Evolutionary conservation across 192 early-diverging fungal genomes (phyloP).

Genomic region (Coemansia sp.): DNA sequence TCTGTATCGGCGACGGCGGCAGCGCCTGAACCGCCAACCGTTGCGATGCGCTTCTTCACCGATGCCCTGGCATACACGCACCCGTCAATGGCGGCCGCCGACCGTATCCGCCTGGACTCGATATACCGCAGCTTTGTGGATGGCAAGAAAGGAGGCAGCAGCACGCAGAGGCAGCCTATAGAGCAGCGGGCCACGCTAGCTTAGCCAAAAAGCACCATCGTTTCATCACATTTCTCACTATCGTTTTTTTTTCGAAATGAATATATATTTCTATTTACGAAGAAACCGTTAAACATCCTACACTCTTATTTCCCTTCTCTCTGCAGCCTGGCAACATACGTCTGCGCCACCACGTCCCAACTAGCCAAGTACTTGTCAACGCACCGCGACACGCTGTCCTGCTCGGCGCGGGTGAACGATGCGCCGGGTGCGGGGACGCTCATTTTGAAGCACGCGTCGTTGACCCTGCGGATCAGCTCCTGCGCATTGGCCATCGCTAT

Average conservation of each 20-base stretch:
- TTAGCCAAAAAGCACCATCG: not conserved
- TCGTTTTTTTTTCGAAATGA: not conserved
- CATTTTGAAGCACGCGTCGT: slow-evolving; percentile 84
- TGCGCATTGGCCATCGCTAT: slow-evolving; percentile 80
- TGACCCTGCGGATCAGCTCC: slow-evolving; percentile 85
- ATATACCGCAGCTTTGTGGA: slow-evolving; percentile 54
- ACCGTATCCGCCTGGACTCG: slow-evolving; percentile 27
- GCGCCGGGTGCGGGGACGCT: slow-evolving; percentile 76
- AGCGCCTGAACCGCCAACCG: not conserved
- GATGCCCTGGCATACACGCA: slow-evolving; percentile 22
- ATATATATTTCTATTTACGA: not conserved
- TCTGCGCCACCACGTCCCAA: slow-evolving; percentile 79
- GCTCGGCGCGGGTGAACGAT: slow-evolving; percentile 66
- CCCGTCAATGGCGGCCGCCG: slow-evolving; percentile 31
- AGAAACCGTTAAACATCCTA: not conserved
- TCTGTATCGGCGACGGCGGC: not conserved
- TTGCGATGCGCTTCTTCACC: slow-evolving; percentile 28
- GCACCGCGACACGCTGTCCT: slow-evolving; percentile 78
- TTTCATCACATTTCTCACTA: not conserved
- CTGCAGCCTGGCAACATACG: slow-evolving; percentile 74
- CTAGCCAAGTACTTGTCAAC: slow-evolving; percentile 86
- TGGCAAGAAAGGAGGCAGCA: slow-evolving; percentile 36
- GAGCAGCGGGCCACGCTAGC: slow-evolving; percentile 53
- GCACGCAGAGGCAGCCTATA: slow-evolving; percentile 19
- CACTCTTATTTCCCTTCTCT: slow-evolving; percentile 43